Percentiles rank a stretch among this genome's conserved stretches.
Conservation (phyloP, 2,329 filamentous ascomycete genomes). For the Rugonectria rugulosa region DNA sequence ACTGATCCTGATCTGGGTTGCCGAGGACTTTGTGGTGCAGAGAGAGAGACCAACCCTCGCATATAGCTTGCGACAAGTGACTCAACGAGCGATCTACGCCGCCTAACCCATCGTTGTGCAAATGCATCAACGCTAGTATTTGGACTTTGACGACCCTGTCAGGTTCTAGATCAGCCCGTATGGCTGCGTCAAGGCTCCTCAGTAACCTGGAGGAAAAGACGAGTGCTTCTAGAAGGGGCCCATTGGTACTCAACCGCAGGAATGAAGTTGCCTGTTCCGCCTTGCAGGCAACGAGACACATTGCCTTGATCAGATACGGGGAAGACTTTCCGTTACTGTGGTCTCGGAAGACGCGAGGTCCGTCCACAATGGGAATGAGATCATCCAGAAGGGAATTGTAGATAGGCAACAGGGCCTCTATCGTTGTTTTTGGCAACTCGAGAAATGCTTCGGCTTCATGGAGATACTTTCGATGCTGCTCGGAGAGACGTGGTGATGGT, state of each 20-base stretch:
- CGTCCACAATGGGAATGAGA: constrained; percentile 20
- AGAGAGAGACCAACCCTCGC: constrained; percentile 34
- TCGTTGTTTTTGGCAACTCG: constrained; percentile 19
- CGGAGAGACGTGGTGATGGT: constrained; percentile 3
- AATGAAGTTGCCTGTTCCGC: constrained; percentile 34
- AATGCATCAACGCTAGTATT: constrained; percentile 36
- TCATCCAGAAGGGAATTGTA: constrained; percentile 22
- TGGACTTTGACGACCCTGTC: constrained; percentile 34
- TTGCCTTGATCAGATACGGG: constrained; percentile 28
- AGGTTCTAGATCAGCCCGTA: constrained; percentile 36
- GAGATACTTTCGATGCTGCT: constrained; percentile 17
- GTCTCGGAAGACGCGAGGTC: constrained; percentile 12
- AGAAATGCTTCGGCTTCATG: constrained; percentile 13
- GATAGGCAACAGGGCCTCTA: constrained; percentile 15
- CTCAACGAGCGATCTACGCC: constrained; percentile 34
- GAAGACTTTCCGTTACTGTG: constrained; percentile 29
- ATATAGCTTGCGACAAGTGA: constrained; percentile 35
- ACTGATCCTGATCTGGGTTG: constrained; percentile 14
- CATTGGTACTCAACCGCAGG: constrained; percentile 22
- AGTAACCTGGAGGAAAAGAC: constrained; percentile 30
- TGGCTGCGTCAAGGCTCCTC: constrained; percentile 32
- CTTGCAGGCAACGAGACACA: constrained; percentile 37
- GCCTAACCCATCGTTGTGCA: constrained; percentile 34
- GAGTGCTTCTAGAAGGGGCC: constrained; percentile 21
- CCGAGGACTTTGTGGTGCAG: constrained; percentile 10